phyloP scores from a whole-genome alignment of 768 basidiomycete species.

The Tricholoma flavovirens region DNA sequence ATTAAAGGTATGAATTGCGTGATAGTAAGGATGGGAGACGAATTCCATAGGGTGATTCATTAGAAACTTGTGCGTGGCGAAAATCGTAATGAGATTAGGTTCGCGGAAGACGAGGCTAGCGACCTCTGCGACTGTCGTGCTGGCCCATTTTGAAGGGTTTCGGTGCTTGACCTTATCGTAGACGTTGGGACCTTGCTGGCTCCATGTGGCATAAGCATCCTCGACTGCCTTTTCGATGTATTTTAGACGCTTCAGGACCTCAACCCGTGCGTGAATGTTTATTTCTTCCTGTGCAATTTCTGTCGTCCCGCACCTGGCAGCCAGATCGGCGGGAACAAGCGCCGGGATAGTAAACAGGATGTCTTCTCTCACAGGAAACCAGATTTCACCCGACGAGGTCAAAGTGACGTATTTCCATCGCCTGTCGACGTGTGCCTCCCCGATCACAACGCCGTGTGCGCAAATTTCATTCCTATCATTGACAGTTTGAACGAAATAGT shows the following conservation, averaged over 20 bases:
- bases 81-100: conserved; percentile 28
- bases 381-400: conserved; percentile 49
- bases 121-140: conserved; percentile 50
- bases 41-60: conserved; percentile 51
- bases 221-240: conserved; percentile 46
- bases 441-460: conserved; percentile 32
- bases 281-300: conserved; percentile 21
- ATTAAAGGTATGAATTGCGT: conserved; percentile 44
- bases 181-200: conserved; percentile 25
- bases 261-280: conserved; percentile 55
- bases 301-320: conserved; percentile 40
- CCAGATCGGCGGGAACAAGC: conserved; percentile 43
- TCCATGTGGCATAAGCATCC: conserved; percentile 25
- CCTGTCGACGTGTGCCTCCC: conserved; percentile 18
- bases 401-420: conserved; percentile 18
- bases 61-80: conserved; percentile 61
- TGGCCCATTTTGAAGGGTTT: conserved; percentile 47
- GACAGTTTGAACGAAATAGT: conserved; percentile 9
- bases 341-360: conserved; percentile 56
- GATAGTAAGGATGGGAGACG: conserved; percentile 43
- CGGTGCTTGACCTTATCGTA: conserved; percentile 42
- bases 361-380: conserved; percentile 44
- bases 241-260: conserved; percentile 56
- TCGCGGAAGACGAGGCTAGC: conserved; percentile 36
- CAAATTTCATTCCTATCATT: conserved; percentile 26